phyloP scores from a whole-genome alignment of 768 basidiomycete species.

The Lentinus brumalis region DNA sequence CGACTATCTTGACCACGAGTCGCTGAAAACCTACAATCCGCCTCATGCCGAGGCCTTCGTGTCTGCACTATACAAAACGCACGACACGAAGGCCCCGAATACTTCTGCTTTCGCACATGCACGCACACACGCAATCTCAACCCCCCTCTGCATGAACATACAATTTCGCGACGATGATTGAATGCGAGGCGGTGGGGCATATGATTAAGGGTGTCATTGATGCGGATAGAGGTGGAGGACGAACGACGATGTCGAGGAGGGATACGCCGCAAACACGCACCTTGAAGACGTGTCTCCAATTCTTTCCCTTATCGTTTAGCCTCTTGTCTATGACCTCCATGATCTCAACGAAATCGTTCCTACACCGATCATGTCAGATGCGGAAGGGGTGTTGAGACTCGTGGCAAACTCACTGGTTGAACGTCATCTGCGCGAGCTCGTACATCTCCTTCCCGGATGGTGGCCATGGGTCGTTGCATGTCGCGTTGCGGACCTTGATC shows the following conservation, averaged over 20 bases:
- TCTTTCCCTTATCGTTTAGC: slow-evolving; percentile 97
- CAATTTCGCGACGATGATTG: too few species aligned
- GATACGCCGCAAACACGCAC: slow-evolving; percentile 38
- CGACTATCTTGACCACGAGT: too few species aligned
- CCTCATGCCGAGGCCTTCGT: too few species aligned
- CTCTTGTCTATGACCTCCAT: slow-evolving; percentile 99
- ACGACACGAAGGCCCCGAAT: too few species aligned
- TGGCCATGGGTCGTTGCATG: slow-evolving; percentile 95
- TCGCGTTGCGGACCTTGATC: slow-evolving; percentile 92
- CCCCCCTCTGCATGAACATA: too few species aligned
- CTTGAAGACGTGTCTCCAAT: slow-evolving; percentile 99
- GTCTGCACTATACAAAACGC: neutral
- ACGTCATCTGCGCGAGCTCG: slow-evolving; percentile 93
- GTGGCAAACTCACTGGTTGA: slow-evolving; percentile 71
- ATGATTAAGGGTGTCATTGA: neutral
- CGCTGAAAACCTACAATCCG: too few species aligned
- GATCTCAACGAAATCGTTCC: slow-evolving; percentile 94
- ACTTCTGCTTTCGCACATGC: too few species aligned
- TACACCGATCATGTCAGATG: slow-evolving; percentile 21
- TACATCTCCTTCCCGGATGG: slow-evolving; percentile 97
- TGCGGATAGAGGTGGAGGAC: neutral
- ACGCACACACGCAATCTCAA: too few species aligned
- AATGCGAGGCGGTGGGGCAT: too few species aligned
- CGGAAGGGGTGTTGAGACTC: neutral
- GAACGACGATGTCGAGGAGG: neutral